Evolutionary conservation across 2,329 filamentous ascomycete species (phyloP).

Genomic region (Epichloe coenophiala): DNA sequence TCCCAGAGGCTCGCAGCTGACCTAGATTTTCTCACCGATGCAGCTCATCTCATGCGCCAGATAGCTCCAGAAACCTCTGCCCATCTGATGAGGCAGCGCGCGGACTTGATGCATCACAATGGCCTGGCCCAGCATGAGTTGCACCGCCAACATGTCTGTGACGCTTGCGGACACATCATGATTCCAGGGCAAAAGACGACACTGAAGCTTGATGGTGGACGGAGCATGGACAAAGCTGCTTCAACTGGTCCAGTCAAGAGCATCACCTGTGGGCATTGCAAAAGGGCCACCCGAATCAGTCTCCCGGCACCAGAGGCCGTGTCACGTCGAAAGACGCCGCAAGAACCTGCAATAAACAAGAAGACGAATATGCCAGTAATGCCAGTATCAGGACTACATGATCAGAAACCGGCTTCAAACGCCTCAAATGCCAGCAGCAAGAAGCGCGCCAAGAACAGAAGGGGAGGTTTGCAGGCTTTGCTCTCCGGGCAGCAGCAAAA

Average conservation of each 20-base stretch:
- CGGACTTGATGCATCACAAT: slow-evolving; percentile 34
- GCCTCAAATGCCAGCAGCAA: slow-evolving; percentile 42
- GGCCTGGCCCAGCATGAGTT: slow-evolving; percentile 29
- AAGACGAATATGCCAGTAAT: not conserved
- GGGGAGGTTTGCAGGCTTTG: slow-evolving; percentile 52
- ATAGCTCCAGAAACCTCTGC: slow-evolving; percentile 44
- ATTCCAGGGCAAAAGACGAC: slow-evolving; percentile 33
- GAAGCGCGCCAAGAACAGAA: slow-evolving; percentile 51
- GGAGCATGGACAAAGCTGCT: not conserved
- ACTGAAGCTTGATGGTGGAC: slow-evolving; percentile 23
- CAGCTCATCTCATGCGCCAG: slow-evolving; percentile 41
- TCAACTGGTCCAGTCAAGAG: slow-evolving; percentile 8
- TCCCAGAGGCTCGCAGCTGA: slow-evolving; percentile 8
- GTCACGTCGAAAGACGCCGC: slow-evolving; percentile 12
- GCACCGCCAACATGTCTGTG: slow-evolving; percentile 43
- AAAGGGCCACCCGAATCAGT: slow-evolving; percentile 26
- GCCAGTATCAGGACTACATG: not conserved
- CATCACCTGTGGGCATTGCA: slow-evolving; percentile 32
- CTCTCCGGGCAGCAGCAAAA: slow-evolving; percentile 38
- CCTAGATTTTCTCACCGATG: slow-evolving; percentile 39
- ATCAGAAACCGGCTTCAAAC: slow-evolving; percentile 20
- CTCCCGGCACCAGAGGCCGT: slow-evolving; percentile 25
- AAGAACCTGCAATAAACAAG: slow-evolving; percentile 7
- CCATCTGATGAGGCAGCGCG: slow-evolving; percentile 42
- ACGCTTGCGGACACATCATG: slow-evolving; percentile 47